Base-by-base conservation (phyloP, 768 basidiomycete genomes). In the Amanita rimosa region DNA sequence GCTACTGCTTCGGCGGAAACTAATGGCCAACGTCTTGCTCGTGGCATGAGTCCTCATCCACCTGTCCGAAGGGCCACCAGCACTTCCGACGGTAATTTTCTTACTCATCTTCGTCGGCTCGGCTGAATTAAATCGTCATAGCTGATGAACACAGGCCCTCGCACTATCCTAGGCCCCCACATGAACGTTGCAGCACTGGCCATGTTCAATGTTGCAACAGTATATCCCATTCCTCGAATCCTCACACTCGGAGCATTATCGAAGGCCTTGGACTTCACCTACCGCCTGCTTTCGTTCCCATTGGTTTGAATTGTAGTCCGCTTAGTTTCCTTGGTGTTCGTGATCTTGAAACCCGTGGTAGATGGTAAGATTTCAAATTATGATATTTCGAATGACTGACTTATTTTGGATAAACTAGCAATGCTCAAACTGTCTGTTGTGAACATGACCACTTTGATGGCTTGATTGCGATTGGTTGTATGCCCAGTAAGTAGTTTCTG, bases 11-110 rank as follows among this genome's bases (percentile, higher is more conserved):
- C 63, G 11, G 51, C 60, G 19, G 53, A 74, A 46, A 73, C 74
- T 42, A 81, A 81, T 46, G 78, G 70, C 0, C 52, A 69, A 10
- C 75, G 79, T 33, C 52, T 81, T 38, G 73, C 75, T 48, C 75
- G 74, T 16, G 78, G 79, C 9, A 61, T 81, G 3, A 58, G 67
- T 24, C 79, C 76, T 14, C 58, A 67, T 1, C 62, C 73, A 1
- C 79, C 78, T n/a, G 55, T 55, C 0, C 67, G 67, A 29, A 64
- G 70, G 22, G 66, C 53, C 1, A 66, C 69, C 0, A 62, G 61
- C 10, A 58, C 62, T 9, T 58, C 63, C 6, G 53, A 21, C 6
- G 46, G 73, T 74, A 48, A 10, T 11, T 19, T 16, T 31, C 3
- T 22, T 10, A 27, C 21, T 16, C 19, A 14, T 6, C 3, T 22